A percentile compares a stretch with the other conserved stretches of the same genome.
phyloP scores from a whole-genome alignment of 768 basidiomycete species.

The Basidioascus undulatus region DNA sequence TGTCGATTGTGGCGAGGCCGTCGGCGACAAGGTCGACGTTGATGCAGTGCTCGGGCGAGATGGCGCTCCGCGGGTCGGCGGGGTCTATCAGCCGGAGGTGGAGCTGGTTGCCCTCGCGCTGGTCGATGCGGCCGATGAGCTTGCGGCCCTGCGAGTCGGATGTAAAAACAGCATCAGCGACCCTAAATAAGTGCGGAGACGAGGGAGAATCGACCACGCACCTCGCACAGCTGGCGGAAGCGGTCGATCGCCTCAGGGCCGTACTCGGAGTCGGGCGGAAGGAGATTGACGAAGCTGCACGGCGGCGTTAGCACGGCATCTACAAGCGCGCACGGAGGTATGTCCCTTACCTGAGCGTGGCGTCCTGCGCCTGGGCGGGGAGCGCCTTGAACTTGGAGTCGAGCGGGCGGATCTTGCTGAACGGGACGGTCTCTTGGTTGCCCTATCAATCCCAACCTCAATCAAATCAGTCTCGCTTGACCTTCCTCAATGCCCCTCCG shows the following conservation, averaged over 20 bases:
- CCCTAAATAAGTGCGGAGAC: background rate
- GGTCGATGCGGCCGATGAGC: conserved; percentile 85
- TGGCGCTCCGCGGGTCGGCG: conserved; percentile 35
- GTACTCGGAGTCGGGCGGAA: conserved; percentile 63
- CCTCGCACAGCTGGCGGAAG: conserved; percentile 60
- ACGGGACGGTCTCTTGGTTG: conserved; percentile 70
- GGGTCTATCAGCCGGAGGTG: conserved; percentile 90
- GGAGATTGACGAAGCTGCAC: conserved; percentile 60
- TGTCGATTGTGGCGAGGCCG: conserved; percentile 58
- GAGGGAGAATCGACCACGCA: conserved; percentile 4
- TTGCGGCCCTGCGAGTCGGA: no score
- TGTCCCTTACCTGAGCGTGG: conserved; percentile 21
- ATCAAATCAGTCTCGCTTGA: background rate
- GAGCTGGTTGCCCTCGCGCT: conserved; percentile 42
- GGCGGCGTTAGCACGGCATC: background rate
- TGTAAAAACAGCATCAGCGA: conserved; percentile 5
- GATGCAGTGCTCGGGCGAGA: conserved; percentile 50
- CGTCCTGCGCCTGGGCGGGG: conserved; percentile 82
- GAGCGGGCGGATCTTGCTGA: conserved; percentile 53
- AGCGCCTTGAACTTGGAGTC: conserved; percentile 73
- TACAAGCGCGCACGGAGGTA: conserved; percentile 1
- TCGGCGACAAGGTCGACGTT: conserved; percentile 78
- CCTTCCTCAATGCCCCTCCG: background rate
- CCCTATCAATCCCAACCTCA: conserved; percentile 30
- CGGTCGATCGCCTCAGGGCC: conserved; percentile 58